phyloP scores from a whole-genome alignment of 2,329 filamentous ascomycete genomes.

The Thermochaetoides dissita region DNA sequence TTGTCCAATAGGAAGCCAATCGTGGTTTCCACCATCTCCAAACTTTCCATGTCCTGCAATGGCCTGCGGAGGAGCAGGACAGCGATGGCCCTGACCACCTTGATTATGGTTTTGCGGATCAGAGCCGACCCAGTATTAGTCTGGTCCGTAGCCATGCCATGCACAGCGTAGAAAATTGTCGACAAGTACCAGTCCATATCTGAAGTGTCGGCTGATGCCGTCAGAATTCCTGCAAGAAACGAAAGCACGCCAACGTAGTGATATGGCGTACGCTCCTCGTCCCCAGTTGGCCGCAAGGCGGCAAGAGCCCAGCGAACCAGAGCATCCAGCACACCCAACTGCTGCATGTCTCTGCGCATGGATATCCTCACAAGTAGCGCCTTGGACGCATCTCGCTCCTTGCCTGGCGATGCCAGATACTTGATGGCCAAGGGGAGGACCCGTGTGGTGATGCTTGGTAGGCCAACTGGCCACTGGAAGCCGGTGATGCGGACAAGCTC shows the following conservation, averaged over 20 bases:
- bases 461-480: slow-evolving; percentile 40
- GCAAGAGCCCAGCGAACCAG: slow-evolving; percentile 59
- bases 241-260: slow-evolving; percentile 65
- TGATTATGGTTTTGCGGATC: slow-evolving; percentile 69
- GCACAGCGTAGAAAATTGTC: slow-evolving; percentile 50
- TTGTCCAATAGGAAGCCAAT: slow-evolving; percentile 70
- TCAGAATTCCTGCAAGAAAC: slow-evolving; percentile 62
- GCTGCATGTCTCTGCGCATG: slow-evolving; percentile 80
- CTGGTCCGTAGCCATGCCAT: slow-evolving; percentile 38
- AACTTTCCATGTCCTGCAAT: slow-evolving; percentile 26
- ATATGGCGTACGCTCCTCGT: slow-evolving; percentile 44
- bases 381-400: slow-evolving; percentile 81
- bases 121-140: slow-evolving; percentile 58
- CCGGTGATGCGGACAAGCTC: slow-evolving; percentile 29
- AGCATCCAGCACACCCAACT: slow-evolving; percentile 51
- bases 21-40: slow-evolving; percentile 57
- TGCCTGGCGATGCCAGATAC: slow-evolving; percentile 63
- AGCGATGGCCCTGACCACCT: slow-evolving; percentile 64
- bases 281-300: slow-evolving; percentile 36
- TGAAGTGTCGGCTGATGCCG: slow-evolving; percentile 55
- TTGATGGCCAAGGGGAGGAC: slow-evolving; percentile 57
- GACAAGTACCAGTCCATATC: slow-evolving; percentile 57
- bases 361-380: slow-evolving; percentile 65
- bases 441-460: slow-evolving; percentile 58
- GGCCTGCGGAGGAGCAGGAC: slow-evolving; percentile 48